Base-by-base conservation (phyloP, 2,329 filamentous ascomycete genomes). In the Pyrenophora seminiperda region DNA sequence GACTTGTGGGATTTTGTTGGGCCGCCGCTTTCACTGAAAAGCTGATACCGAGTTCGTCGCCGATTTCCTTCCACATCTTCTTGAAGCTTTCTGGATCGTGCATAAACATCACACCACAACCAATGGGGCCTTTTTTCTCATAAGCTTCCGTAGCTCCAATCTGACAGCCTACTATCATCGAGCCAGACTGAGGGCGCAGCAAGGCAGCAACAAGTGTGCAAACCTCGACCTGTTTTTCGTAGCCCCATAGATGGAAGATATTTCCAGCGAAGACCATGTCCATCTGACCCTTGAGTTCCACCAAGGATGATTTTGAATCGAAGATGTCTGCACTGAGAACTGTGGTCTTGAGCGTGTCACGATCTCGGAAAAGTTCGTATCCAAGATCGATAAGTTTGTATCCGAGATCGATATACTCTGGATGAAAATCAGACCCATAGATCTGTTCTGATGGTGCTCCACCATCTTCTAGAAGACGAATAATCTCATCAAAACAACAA, bases 321-420 rank as follows among this genome's bases (percentile, higher is more conserved):
- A 82, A 65, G 51, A 83, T 70, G 52, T 83, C 77, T 17, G 79
- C 81, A 1, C 75, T 61, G 22, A 85, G 68, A 54, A 85, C 83
- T 1, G 72, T 73, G 2, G 75, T 75, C 15, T 72, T 72, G 4
- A 84, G 68, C 27, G 47, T 74, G n/a, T 72, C 62, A 19, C 48
- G 50, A 44, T 73, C 70, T 5, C 41, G 33, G 49, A 72, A 73
- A 15, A 72, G 59, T 41, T 64, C 50, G 50, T 70, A 84, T 20
- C 83, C 83, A 14, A 82, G 67, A 9, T 82, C 75, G 43, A 84
- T 75, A 56, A n/a, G n/a, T 41, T 64, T 51, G 50, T 70, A 84
- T 20, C 83, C 83, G n/a, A 82, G 67, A 9, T 82, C 75, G 43
- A 84, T 75, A 56, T 84, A 82, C 9, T 63, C 59, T 1, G 56